Conservation (phyloP, 2,329 filamentous ascomycete species). For the Teratosphaeria gauchensis region DNA sequence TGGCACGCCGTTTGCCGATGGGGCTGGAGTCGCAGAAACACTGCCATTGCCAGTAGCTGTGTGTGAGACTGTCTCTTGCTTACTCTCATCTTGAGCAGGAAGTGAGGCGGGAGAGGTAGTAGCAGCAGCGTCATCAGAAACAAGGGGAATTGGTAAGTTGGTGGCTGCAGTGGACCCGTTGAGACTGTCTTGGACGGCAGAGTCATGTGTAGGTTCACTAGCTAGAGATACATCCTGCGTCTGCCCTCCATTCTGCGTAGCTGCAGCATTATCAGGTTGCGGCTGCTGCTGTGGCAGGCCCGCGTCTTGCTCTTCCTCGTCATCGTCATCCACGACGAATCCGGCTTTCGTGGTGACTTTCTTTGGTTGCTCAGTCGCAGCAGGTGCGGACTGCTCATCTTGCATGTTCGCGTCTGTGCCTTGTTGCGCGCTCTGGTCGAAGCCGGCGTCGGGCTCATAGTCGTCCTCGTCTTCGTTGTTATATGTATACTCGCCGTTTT, state of each 20-base stretch:
- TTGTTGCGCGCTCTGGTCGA: slow-evolving; percentile 23
- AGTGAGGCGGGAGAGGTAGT: slow-evolving; percentile 23
- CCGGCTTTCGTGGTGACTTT: slow-evolving; percentile 49
- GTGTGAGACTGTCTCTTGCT: slow-evolving; percentile 33
- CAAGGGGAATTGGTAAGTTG: slow-evolving; percentile 11
- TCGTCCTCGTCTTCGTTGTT: slow-evolving; percentile 20
- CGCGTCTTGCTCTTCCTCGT: slow-evolving; percentile 39
- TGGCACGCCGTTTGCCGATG: slow-evolving; percentile 1
- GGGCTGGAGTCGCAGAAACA: slow-evolving; percentile 2
- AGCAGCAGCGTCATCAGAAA: slow-evolving; percentile 18
- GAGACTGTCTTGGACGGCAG: slow-evolving; percentile 24
- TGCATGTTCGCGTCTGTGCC: slow-evolving; percentile 33
- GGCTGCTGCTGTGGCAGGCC: slow-evolving; percentile 16
- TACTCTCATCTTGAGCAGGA: slow-evolving; percentile 24
- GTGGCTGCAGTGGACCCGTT: slow-evolving; percentile 24
- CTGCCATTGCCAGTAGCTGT: slow-evolving; percentile 21
- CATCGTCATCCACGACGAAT: slow-evolving; percentile 55
- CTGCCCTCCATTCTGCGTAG: slow-evolving; percentile 16
- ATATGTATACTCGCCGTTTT: slow-evolving; percentile 4
- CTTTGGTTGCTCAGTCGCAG: slow-evolving; percentile 17
- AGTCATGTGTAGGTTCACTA: slow-evolving; percentile 32
- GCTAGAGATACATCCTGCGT: slow-evolving; percentile 50
- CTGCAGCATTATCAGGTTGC: slow-evolving; percentile 18
- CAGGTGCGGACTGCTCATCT: slow-evolving; percentile 1
- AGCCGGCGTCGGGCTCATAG: slow-evolving; percentile 25